Evolutionary conservation across 148 eudicot species (phyloP), one percentile per base, ranked within the genome.

Genomic region (Rheum nobile): DNA sequence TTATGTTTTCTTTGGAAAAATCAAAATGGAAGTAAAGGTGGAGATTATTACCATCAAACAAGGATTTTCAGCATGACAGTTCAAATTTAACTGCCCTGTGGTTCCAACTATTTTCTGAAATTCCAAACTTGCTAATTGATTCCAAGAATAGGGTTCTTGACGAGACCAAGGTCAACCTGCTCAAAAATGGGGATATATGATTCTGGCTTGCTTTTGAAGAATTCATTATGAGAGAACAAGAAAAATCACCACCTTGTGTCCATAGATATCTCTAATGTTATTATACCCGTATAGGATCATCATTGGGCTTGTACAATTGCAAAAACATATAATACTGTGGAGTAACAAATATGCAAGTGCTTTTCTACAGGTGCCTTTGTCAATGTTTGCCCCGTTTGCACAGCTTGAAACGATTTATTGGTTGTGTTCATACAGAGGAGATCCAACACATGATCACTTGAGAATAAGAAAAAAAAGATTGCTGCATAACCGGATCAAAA

Each of bases 261-360:
- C 97, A 47, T 90, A 95, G 78, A 91, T 85, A 84, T 88, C 90
- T 26, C 97, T 85, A 67, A 95, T 95, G 83, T 95, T 95, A 50
- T 95, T 91, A 21, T 89, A 79, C 69, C 91, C 91, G 42, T 90
- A 83, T 71, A 95, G 57, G 54, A 95, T 95, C 98, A 95, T 90
- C 0, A 96, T 95, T 0, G 97, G 97, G 79, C 97, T 89, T 84
- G 67, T 72, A 37, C 78, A 32, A 65, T 65, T 6, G 22, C 39
- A 32, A 65, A 50, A 32, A 32, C 41, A 17, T 5, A 61, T 14
- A 35, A n/a, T n/a, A n/a, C n/a, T n/a, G n/a, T n/a, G n/a, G n/a
- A n/a, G 41, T 38, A 38, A 6, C 41, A 38, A 4, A 38, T 38
- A 4, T 38, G 41, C 41, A 6, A 38, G 41, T 38, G 41, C 41